A percentile compares a stretch with the other conserved stretches of the same genome.
These are phyloP conservation scores for Eimeria necatrix DNA, from an alignment of 169 alveolate genomes.

Conservation along the genomic window DNA sequence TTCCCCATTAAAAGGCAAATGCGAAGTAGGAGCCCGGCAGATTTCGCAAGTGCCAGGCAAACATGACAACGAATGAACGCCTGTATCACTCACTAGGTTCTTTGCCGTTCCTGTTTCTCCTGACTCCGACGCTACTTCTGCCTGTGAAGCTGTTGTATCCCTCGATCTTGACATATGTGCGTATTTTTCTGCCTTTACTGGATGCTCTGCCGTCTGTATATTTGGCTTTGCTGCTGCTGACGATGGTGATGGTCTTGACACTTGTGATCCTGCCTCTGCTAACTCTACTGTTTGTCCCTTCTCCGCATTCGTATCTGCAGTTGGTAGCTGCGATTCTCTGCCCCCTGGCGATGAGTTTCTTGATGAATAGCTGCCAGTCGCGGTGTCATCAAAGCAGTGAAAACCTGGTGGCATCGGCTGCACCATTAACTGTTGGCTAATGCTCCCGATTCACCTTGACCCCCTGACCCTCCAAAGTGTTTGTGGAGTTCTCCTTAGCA, in stretches of 20 bases:
- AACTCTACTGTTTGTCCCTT: no score
- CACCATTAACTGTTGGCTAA: no score
- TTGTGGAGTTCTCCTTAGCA: no score
- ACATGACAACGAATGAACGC: conserved; percentile 30
- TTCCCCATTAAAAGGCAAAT: conserved; percentile 22
- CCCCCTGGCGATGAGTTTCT: not conserved
- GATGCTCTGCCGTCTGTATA: not conserved
- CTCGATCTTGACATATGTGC: not conserved
- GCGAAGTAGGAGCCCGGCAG: conserved; percentile 37
- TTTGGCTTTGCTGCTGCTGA: not conserved
- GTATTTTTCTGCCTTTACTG: not conserved
- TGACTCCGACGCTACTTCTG: conserved; percentile 3
- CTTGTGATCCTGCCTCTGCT: not conserved
- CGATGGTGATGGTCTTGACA: not conserved
- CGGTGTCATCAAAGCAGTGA: not conserved
- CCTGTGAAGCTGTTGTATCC: not conserved
- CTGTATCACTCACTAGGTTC: not conserved
- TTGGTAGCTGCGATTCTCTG: no score
- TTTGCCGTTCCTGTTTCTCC: not conserved
- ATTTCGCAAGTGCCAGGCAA: conserved; percentile 48
- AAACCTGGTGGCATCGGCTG: no score
- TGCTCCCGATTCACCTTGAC: no score
- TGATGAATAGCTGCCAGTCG: not conserved
- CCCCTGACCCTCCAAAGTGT: no score
- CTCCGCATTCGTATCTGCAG: no score